Conservation (phyloP, 2,329 filamentous ascomycete species). For the Lithohypha guttulata region DNA sequence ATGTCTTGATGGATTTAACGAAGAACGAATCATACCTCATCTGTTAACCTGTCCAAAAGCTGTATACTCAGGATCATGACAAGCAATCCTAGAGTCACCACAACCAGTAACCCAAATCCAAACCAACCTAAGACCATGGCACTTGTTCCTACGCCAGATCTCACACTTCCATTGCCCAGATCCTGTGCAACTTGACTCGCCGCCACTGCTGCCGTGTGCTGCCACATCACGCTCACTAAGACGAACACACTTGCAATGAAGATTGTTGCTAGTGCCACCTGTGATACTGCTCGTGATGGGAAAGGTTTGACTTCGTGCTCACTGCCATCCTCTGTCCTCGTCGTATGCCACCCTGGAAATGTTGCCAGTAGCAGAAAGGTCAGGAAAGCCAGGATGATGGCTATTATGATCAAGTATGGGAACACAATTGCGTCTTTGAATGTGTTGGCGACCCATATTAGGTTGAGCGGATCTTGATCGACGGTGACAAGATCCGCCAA, state of each 20-base stretch:
- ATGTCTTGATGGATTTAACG: not conserved
- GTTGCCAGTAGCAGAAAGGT: conserved; percentile 91
- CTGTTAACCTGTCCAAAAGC: conserved; percentile 54
- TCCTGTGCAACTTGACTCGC: conserved; percentile 89
- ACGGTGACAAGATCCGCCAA: conserved; percentile 79
- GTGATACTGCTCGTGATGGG: conserved; percentile 81
- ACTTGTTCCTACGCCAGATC: conserved; percentile 77
- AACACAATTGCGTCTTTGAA: conserved; percentile 99
- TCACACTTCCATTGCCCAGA: conserved; percentile 78
- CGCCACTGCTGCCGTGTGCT: conserved; percentile 88
- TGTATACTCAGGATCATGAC: conserved; percentile 95
- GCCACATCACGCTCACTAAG: conserved; percentile 50
- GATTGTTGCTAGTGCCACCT: conserved; percentile 86
- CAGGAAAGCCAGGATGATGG: conserved; percentile 92
- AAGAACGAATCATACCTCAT: conserved; percentile 26
- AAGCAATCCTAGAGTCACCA: conserved; percentile 86
- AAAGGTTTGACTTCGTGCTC: conserved; percentile 91
- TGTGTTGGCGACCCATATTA: conserved; percentile 92
- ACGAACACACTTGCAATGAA: conserved; percentile 59
- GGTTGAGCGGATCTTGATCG: conserved; percentile 89
- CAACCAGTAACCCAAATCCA: conserved; percentile 81
- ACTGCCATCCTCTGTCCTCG: conserved; percentile 66
- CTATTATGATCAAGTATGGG: conserved; percentile 93
- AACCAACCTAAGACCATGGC: conserved; percentile 99
- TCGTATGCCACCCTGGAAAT: conserved; percentile 95